Base-by-base conservation (phyloP, 75 land plant species). In the Picea sitchensis region DNA sequence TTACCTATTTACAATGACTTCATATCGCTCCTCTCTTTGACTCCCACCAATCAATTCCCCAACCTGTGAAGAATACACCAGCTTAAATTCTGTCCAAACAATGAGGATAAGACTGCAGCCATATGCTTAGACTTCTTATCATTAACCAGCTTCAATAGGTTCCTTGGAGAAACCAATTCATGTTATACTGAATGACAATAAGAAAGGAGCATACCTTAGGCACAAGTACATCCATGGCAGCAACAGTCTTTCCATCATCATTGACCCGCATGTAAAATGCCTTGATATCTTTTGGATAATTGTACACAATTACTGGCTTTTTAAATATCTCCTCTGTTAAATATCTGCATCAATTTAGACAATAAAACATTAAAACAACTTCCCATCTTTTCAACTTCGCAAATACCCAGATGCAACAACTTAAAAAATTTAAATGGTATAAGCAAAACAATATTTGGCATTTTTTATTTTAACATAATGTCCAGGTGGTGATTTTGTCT, bases 181-280 rank as follows among this genome's bases (percentile, higher is more conserved):
- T 26, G 7, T 34, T n/a, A 71, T 20, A 71, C 47, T 41, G 38
- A n/a, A 38, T 6, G 8, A 34, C 44, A 71, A 13, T 26, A 71
- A n/a, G 44, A 12, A 54, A 61, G 65, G 0, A 78, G 31, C 75
- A 44, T 75, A 91, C 99, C 96, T 98, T 98, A 5, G 98, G 99
- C 36, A 98, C 99, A 80, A 98, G 99, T 14, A 98, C 95, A 88
- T 98, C 99, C 99, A 98, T 98, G 30, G 99, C 99, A 77, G 99
- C 99, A 3, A 98, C 99, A 59, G 99, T 98, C 78, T 91, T 93
- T 0, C 78, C 76, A 83, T 98, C 99, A 65, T 98, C 99, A 80
- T 98, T 98, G 59, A 98, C 88, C 51, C 98, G 88, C 99, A 98
- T 98, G 73, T 98, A 98, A 73, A 98, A 98, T 47, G 99, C 98